phyloP scores from a whole-genome alignment of 2,329 filamentous ascomycete species.

The Colletotrichum melonis region DNA sequence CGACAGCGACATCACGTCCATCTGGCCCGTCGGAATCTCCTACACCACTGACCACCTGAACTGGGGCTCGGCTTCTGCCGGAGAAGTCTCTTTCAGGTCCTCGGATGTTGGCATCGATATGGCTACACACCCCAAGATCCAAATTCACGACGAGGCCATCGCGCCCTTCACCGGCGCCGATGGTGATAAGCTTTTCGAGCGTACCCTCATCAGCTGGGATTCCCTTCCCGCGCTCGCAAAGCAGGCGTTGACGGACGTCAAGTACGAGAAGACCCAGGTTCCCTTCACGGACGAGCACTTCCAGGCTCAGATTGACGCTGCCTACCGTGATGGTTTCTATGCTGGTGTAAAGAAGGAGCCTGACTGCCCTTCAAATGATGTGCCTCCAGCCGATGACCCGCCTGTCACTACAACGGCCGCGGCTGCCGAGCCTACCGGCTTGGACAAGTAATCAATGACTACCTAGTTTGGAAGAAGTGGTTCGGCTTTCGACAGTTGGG shows the following conservation, averaged over 20 bases:
- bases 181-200: neutral
- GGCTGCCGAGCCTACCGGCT: too few species aligned
- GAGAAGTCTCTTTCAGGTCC: neutral
- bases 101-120: neutral
- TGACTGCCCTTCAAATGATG: neutral
- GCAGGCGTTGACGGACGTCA: neutral
- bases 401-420: too few species aligned
- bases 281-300: neutral
- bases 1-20: neutral
- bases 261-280: constrained; percentile 11
- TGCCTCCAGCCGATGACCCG: neutral
- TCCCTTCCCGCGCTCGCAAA: neutral
- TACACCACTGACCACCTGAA: neutral
- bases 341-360: neutral
- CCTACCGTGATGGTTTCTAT: neutral
- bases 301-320: neutral
- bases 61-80: neutral
- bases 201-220: constrained; percentile 9
- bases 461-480: too few species aligned
- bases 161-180: neutral
- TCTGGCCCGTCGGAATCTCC: neutral
- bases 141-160: neutral
- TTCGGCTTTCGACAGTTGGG: too few species aligned
- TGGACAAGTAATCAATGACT: too few species aligned
- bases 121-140: neutral